phyloP scores from a whole-genome alignment of 208 protist species.

The Trypanosoma theileri region DNA sequence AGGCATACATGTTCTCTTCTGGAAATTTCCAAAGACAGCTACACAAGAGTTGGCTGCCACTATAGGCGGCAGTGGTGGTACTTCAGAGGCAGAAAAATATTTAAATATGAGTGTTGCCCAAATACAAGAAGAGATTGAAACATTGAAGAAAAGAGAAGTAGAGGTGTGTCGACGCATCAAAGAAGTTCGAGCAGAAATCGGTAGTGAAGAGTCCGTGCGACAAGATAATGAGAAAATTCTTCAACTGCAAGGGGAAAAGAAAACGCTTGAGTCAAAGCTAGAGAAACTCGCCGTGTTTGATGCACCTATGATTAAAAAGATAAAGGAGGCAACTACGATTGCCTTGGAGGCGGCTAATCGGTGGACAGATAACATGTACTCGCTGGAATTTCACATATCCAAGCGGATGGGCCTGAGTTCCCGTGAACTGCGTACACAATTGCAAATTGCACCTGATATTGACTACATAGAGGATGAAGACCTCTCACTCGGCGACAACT shows the following conservation, averaged over 20 bases:
- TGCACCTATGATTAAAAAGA: constrained; percentile 26
- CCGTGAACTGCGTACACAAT: constrained; percentile 38
- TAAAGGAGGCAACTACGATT: constrained; percentile 30
- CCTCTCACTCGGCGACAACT: neutral
- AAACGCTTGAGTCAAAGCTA: constrained; percentile 16
- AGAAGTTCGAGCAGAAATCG: constrained; percentile 19
- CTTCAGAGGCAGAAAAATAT: constrained; percentile 15
- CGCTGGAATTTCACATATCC: constrained; percentile 58
- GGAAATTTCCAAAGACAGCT: constrained; percentile 66
- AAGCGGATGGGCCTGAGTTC: constrained; percentile 31
- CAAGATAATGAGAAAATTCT: constrained; percentile 18
- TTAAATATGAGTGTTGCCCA: constrained; percentile 17
- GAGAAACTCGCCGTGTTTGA: constrained; percentile 31
- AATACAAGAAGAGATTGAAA: constrained; percentile 13
- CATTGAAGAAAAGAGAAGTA: constrained; percentile 9
- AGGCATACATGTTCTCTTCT: constrained; percentile 77
- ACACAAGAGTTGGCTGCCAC: constrained; percentile 27
- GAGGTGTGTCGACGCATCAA: constrained; percentile 15
- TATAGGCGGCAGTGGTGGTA: neutral
- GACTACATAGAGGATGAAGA: constrained; percentile 50
- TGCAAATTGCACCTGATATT: constrained; percentile 50
- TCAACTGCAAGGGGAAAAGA: constrained; percentile 21
- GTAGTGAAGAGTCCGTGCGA: constrained; percentile 16
- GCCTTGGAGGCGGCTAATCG: constrained; percentile 68
- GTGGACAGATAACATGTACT: constrained; percentile 83